These are phyloP conservation scores for Trametes villosa DNA, from an alignment of 768 basidiomycete species.

Conservation along the genomic window DNA sequence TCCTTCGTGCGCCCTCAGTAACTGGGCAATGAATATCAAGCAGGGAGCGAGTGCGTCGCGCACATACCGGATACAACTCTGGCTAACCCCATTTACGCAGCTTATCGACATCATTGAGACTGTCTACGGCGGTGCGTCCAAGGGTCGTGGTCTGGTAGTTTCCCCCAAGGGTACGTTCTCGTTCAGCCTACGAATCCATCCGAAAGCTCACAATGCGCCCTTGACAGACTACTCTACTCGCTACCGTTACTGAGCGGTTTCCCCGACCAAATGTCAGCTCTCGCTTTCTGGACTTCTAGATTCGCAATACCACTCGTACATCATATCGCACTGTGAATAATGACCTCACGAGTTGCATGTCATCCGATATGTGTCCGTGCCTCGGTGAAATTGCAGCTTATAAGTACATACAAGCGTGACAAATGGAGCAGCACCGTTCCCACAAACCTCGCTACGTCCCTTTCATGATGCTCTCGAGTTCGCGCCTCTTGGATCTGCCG, in stretches of 20 bases:
- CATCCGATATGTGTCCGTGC: too few relatives aligned
- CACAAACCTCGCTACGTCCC: conserved; percentile 45
- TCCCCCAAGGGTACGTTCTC: conserved; percentile 84
- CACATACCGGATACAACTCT: background rate
- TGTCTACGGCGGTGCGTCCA: conserved; percentile 96
- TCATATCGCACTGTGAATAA: background rate
- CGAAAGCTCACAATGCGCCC: background rate
- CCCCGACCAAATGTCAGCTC: background rate
- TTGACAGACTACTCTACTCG: conserved; percentile 77
- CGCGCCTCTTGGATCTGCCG: conserved; percentile 65
- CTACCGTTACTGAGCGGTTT: conserved; percentile 63
- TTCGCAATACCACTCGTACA: background rate
- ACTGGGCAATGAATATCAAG: conserved; percentile 99
- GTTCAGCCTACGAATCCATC: background rate
- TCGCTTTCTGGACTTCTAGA: conserved; percentile 20
- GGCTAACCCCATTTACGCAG: conserved; percentile 42
- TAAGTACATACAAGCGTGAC: too few relatives aligned
- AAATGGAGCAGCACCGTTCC: background rate
- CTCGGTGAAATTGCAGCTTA: too few relatives aligned
- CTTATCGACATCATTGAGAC: conserved; percentile 98
- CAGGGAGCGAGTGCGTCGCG: conserved; percentile 71
- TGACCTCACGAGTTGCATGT: too few relatives aligned
- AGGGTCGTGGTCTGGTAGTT: conserved; percentile 96
- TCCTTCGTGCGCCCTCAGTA: conserved; percentile 52
- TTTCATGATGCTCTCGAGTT: conserved; percentile 84